Evolutionary conservation across 345 rosid species (phyloP).

Genomic region (Eucalyptus melliodora): DNA sequence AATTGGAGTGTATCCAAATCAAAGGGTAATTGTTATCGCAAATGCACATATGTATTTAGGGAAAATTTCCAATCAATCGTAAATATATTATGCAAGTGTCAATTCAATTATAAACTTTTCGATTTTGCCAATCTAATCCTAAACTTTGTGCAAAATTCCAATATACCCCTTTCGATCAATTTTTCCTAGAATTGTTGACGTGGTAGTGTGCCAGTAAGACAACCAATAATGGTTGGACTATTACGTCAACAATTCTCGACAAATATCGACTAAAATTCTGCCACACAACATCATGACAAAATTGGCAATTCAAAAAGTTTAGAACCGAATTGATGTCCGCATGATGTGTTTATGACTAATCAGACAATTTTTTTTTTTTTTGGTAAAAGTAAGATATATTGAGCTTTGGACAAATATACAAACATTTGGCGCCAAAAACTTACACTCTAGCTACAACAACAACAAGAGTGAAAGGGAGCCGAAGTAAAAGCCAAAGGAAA

Average conservation of each 20-base stretch:
- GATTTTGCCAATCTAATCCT: neutral
- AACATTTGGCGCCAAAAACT: too few species aligned
- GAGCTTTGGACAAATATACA: too few species aligned
- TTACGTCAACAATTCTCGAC: accelerated
- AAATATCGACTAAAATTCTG: accelerated
- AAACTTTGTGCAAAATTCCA: neutral
- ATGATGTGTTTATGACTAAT: neutral
- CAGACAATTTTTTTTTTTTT: too few species aligned
- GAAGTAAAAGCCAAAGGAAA: too few species aligned
- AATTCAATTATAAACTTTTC: neutral
- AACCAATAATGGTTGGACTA: too few species aligned
- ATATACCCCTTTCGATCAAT: neutral
- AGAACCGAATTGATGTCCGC: neutral
- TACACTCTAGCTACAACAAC: too few species aligned
- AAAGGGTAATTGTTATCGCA: neutral
- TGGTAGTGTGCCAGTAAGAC: neutral
- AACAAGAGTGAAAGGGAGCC: too few species aligned
- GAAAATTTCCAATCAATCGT: neutral
- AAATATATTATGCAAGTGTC: neutral
- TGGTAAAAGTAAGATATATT: too few species aligned
- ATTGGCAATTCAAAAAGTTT: neutral
- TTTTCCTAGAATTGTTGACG: neutral
- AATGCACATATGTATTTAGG: neutral
- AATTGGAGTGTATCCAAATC: neutral
- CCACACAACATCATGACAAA: neutral